These are phyloP conservation scores for Mycena vulgaris DNA, from an alignment of 768 basidiomycete species.

Conservation along the genomic window DNA sequence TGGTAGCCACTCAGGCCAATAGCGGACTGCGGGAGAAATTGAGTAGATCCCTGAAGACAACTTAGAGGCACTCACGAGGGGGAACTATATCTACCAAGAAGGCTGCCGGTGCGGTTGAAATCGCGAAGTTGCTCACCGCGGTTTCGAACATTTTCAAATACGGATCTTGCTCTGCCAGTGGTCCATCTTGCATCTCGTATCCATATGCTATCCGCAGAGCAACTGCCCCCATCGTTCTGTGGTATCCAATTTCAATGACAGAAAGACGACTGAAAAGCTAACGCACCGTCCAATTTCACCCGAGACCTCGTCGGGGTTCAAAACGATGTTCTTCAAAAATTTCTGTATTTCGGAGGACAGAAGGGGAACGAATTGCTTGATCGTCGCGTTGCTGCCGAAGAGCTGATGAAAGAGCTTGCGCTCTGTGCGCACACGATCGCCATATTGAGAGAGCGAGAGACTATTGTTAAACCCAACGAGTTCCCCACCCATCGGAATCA, in stretches of 20 bases:
- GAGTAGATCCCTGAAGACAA: no score
- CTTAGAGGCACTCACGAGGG: background rate
- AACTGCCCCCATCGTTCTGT: conserved; percentile 30
- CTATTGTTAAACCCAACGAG: conserved; percentile 39
- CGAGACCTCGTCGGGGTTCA: background rate
- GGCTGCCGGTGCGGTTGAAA: background rate
- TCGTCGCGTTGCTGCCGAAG: conserved; percentile 22
- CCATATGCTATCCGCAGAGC: conserved; percentile 33
- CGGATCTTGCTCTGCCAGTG: conserved; percentile 6
- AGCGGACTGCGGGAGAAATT: conserved; percentile 2
- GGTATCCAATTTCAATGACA: background rate
- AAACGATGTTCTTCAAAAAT: conserved; percentile 6
- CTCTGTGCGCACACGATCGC: conserved; percentile 26
- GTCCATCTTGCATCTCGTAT: conserved; percentile 12
- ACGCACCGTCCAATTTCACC: conserved; percentile 9
- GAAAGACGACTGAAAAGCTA: background rate
- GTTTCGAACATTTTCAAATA: conserved; percentile 16
- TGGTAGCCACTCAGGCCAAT: conserved; percentile 31
- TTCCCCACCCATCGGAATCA: conserved; percentile 58
- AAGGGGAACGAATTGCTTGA: conserved; percentile 9
- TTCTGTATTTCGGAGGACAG: conserved; percentile 1
- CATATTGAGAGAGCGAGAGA: conserved; percentile 27
- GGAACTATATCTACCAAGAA: conserved; percentile 20
- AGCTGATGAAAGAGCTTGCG: conserved; percentile 36
- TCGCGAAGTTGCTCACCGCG: conserved; percentile 7